Conservation (phyloP, 306 rosid genomes). For the Quercus suber region DNA sequence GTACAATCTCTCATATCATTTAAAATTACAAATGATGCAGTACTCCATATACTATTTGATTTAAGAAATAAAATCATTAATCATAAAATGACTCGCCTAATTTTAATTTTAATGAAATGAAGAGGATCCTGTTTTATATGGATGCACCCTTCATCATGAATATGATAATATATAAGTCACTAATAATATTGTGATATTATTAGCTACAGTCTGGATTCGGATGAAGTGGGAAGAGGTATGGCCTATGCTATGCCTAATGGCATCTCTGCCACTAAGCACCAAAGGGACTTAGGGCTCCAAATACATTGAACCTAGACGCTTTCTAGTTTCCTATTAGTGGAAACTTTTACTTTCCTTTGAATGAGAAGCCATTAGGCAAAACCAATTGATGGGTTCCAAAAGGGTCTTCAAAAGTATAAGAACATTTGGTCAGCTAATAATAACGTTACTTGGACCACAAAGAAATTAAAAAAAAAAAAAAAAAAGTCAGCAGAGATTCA, state of each 20-base stretch:
- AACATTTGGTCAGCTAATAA: neutral
- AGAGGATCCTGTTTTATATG: too few relatives aligned
- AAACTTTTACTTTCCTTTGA: neutral
- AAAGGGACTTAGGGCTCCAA: neutral
- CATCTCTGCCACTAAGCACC: neutral
- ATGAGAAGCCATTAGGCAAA: neutral
- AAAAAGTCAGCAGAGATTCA: too few relatives aligned
- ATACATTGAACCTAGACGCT: slow-evolving; percentile 6
- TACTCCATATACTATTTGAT: too few relatives aligned
- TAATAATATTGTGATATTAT: neutral
- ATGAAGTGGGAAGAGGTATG: neutral
- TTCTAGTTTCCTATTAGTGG: neutral
- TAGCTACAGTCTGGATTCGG: neutral
- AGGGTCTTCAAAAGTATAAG: neutral
- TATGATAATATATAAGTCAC: neutral
- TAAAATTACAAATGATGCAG: too few relatives aligned
- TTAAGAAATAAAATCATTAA: too few relatives aligned
- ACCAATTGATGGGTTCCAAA: neutral
- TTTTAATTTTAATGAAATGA: too few relatives aligned
- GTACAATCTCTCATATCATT: too few relatives aligned
- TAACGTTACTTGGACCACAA: too few relatives aligned
- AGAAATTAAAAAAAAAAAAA: too few relatives aligned
- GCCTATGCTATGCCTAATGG: neutral
- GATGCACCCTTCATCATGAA: too few relatives aligned
- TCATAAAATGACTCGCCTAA: too few relatives aligned